phyloP scores from a whole-genome alignment of 306 rosid genomes.

The Rosa persica region DNA sequence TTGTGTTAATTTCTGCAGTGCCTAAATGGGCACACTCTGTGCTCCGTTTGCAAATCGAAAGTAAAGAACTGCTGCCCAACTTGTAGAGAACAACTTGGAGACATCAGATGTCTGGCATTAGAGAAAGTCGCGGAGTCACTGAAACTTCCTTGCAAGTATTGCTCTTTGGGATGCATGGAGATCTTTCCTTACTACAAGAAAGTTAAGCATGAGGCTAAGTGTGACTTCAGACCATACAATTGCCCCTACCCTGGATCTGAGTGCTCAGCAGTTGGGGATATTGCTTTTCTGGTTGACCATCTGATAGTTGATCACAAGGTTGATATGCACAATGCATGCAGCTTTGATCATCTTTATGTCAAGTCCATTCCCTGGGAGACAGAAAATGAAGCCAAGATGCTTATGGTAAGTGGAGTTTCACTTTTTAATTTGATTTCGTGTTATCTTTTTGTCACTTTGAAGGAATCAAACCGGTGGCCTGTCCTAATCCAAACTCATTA shows the following conservation, averaged over 20 bases:
- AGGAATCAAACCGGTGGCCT: not conserved
- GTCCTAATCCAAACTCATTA: not conserved
- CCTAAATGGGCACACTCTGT: conserved; percentile 30
- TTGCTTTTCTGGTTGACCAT: conserved; percentile 26
- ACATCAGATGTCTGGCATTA: conserved; percentile 31
- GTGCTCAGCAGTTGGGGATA: conserved; percentile 20
- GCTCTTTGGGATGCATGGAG: conserved; percentile 25
- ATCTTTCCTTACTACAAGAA: conserved; percentile 31
- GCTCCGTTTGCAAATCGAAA: conserved; percentile 26
- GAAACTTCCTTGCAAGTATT: conserved; percentile 27
- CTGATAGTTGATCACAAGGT: conserved; percentile 28
- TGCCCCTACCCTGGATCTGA: conserved; percentile 30
- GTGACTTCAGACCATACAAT: conserved; percentile 29
- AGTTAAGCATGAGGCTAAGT: conserved; percentile 25
- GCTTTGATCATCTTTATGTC: conserved; percentile 31
- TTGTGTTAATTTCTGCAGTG: conserved; percentile 24
- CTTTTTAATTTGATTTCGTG: not conserved
- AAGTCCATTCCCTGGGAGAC: conserved; percentile 20
- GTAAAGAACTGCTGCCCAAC: conserved; percentile 30
- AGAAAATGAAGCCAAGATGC: conserved; percentile 28
- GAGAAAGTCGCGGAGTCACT: conserved; percentile 33
- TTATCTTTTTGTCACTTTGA: not conserved
- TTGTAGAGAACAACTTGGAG: conserved; percentile 30
- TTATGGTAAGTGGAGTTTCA: conserved; percentile 18
- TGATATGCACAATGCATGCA: conserved; percentile 23